Evolutionary conservation across 1,284 basidiomycete species (phyloP).

Genomic region (Puccinia polysora): DNA sequence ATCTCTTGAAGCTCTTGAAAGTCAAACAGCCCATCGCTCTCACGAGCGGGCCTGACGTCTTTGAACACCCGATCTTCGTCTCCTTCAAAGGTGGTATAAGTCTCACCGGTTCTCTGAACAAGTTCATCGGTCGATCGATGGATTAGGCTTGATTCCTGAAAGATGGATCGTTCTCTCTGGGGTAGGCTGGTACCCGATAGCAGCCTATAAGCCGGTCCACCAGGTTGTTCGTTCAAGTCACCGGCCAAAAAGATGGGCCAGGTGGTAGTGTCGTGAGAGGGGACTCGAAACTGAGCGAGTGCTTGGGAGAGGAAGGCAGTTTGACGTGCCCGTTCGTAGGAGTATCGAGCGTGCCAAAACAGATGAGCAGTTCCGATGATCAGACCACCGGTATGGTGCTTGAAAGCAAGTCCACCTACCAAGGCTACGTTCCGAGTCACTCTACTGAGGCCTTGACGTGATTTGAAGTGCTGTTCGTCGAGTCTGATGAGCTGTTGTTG

Average conservation of each 20-base stretch:
- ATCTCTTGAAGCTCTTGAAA: neutral
- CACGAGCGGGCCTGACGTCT: slow-evolving; percentile 14
- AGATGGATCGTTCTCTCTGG: neutral
- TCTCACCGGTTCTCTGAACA: neutral
- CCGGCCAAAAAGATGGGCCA: slow-evolving; percentile 27
- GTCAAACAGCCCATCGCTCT: slow-evolving; percentile 21
- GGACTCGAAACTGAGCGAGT: neutral
- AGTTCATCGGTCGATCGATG: slow-evolving; percentile 26
- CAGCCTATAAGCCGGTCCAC: slow-evolving; percentile 16
- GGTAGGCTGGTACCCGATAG: slow-evolving; percentile 2
- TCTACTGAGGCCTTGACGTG: slow-evolving; percentile 11
- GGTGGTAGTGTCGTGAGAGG: neutral
- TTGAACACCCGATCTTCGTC: slow-evolving; percentile 43
- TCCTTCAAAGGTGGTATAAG: slow-evolving; percentile 25
- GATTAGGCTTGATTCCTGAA: slow-evolving; percentile 11
- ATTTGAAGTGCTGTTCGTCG: slow-evolving; percentile 24
- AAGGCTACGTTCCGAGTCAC: slow-evolving; percentile 30
- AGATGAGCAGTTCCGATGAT: slow-evolving; percentile 35
- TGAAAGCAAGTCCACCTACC: slow-evolving; percentile 8
- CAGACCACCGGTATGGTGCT: neutral
- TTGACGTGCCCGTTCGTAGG: slow-evolving; percentile 36
- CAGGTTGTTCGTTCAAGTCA: slow-evolving; percentile 41
- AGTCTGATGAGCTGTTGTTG: slow-evolving; percentile 3
- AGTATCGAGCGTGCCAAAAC: slow-evolving; percentile 35
- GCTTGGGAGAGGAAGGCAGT: slow-evolving; percentile 11